Evolutionary conservation across 2,329 filamentous ascomycete genomes (phyloP).

Genomic region (Colletotrichum australisinense): DNA sequence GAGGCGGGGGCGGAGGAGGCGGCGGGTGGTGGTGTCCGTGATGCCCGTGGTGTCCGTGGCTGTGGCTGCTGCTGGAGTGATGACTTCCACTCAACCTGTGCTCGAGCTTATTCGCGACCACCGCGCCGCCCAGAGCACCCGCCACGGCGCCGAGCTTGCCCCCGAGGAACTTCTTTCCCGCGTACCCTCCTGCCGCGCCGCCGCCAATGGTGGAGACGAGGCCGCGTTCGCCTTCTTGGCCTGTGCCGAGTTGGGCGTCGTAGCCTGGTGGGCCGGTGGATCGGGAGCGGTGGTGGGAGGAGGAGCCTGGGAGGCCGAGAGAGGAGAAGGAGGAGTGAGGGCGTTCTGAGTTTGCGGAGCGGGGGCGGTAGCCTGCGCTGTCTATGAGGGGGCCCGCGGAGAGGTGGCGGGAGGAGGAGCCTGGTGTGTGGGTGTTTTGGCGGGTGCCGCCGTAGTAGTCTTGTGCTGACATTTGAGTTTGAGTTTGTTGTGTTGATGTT

Average conservation of each 20-base stretch:
- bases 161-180: constrained; percentile 66
- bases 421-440: constrained; percentile 31
- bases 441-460: constrained; percentile 39
- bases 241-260: constrained; percentile 28
- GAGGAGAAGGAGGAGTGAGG: constrained; percentile 20
- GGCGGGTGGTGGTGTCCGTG: too few relatives aligned
- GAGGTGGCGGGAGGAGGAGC: constrained; percentile 11
- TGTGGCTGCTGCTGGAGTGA: constrained; percentile 24
- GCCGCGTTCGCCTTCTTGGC: constrained; percentile 61
- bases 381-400: constrained; percentile 8
- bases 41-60: constrained; percentile 14
- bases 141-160: constrained; percentile 64
- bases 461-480: constrained; percentile 38
- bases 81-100: constrained; percentile 50
- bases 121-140: constrained; percentile 64
- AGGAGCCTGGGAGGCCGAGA: constrained; percentile 1
- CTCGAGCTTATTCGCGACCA: constrained; percentile 65
- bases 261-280: constrained; percentile 28
- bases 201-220: constrained; percentile 65
- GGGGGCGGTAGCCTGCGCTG: constrained; percentile 20
- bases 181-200: constrained; percentile 62
- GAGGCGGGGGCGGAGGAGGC: constrained; percentile 1
- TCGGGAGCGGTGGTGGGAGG: constrained; percentile 21
- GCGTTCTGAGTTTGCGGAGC: constrained; percentile 23
- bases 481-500: neutral